Conservation (phyloP, 371 early-diverging fungal genomes). For the Syncephalastrum sp. region DNA sequence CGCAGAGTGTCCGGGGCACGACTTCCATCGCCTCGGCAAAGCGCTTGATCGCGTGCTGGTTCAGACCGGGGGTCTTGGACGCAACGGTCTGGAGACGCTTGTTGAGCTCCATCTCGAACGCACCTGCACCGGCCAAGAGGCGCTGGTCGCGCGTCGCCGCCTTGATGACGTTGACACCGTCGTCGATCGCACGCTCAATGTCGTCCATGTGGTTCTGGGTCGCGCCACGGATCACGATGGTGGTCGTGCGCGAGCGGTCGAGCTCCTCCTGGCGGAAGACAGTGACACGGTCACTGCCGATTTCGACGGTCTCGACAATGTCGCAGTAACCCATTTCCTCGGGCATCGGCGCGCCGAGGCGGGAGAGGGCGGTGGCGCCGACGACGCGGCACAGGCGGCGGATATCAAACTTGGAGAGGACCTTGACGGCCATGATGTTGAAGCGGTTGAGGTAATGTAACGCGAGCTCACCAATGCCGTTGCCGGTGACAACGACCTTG, state of each 20-base stretch:
- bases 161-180: constrained; percentile 97
- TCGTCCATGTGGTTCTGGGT: constrained; percentile 98
- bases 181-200: constrained; percentile 97
- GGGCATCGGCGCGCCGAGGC: constrained; percentile 90
- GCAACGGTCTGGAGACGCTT: constrained; percentile 70
- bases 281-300: constrained; percentile 96
- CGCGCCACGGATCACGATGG: constrained; percentile 96
- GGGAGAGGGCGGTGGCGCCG: constrained; percentile 91
- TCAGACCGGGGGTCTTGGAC: constrained; percentile 90
- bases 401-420: constrained; percentile 94
- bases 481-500: constrained; percentile 91
- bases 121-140: constrained; percentile 95
- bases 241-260: constrained; percentile 83
- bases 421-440: constrained; percentile 88
- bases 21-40: constrained; percentile 97
- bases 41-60: constrained; percentile 95
- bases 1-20: constrained; percentile 93
- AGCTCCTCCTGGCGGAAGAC: constrained; percentile 88
- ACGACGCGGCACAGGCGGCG: constrained; percentile 93
- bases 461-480: constrained; percentile 90
- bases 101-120: constrained; percentile 92
- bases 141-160: constrained; percentile 88
- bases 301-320: constrained; percentile 92
- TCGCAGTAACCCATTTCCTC: constrained; percentile 98
- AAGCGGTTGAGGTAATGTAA: constrained; percentile 93